A percentile compares a stretch with the other conserved stretches of the same genome.
Evolutionary conservation across 202 grass and related monocot genomes (phyloP).

Genomic region (Brachypodium distachyon): DNA sequence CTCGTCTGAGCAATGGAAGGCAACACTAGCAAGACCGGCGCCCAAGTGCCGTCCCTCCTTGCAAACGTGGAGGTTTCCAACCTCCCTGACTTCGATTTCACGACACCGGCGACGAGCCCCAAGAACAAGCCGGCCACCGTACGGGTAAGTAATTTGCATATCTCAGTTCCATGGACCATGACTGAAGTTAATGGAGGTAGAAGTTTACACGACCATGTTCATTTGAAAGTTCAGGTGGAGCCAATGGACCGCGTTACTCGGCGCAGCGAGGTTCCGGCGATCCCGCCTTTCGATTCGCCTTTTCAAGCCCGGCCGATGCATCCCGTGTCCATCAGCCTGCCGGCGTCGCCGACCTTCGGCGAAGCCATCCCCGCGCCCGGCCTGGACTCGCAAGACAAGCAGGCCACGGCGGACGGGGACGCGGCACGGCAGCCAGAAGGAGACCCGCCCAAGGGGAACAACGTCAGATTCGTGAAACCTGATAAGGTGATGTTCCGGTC

Average conservation of each 20-base stretch:
- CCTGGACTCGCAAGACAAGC: not conserved
- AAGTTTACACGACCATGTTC: not conserved
- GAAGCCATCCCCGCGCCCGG: not conserved
- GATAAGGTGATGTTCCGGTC: conserved; percentile 49
- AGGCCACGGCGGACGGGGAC: conserved; percentile 11
- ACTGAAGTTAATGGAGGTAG: not conserved
- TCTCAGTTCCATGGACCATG: not conserved
- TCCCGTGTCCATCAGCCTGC: conserved; percentile 49
- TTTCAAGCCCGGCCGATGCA: conserved; percentile 18
- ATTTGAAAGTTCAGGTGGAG: conserved; percentile 8
- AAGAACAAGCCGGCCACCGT: not conserved
- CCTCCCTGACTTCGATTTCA: conserved; percentile 17
- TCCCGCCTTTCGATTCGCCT: conserved; percentile 25
- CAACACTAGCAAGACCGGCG: not conserved
- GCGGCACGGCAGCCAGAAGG: not conserved
- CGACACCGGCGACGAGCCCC: not conserved
- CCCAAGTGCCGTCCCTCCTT: conserved; percentile 29
- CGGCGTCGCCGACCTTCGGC: conserved; percentile 42
- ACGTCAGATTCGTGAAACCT: conserved; percentile 14
- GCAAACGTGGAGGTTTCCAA: conserved; percentile 27
- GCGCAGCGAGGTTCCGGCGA: conserved; percentile 23
- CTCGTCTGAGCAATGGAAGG: not conserved
- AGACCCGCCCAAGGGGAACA: not conserved
- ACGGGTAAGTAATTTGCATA: not conserved
- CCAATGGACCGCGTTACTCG: not conserved